Evolutionary conservation across 2,329 filamentous ascomycete genomes (phyloP), one percentile per base, ranked within the genome.

Genomic region (Elsinoe perseae): DNA sequence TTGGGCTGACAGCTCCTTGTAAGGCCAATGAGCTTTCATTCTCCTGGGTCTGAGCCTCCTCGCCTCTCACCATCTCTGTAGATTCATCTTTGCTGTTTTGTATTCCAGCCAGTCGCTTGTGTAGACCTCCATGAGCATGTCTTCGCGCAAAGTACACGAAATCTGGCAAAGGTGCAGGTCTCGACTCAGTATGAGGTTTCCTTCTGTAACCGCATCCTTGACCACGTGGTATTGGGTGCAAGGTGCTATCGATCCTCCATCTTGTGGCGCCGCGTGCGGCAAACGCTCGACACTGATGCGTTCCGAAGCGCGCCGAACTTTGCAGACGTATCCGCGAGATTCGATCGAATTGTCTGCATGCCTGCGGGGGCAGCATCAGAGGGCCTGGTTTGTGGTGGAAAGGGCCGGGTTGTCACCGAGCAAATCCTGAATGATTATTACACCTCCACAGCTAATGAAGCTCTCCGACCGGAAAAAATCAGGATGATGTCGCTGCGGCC

Each of bases 401-500:
- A n/a, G 6, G 38, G 16, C 6, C 18, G 14, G 36, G 25, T 27
- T 12, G 20, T n/a, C 3, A 8, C 21, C 6, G 20, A n/a, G 43
- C 21, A 48, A 25, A 42, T 21, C 21, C 40, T n/a, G n/a, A 21
- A 44, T 14, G n/a, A 44, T 25, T 12, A 12, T 43, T 44, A 23
- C 40, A 23, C 18, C 40, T 23, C 20, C 18, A 44, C 40, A 44
- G 20, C 20, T 12, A 23, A 16, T 50, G 44, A 32, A 50, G 44
- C 44, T 32, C 20, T 30, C 8, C n/a, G 10, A 38, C 20, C 20
- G 30, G 23, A 52, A 52, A 52, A 36, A 32, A 34, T 32, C 18
- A 25, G 48, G 28, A 52, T 52, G 48, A 34, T 38, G 48, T 38
- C 48, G 28, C 20, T n/a, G 14, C 48, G 48, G 48, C 10, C 30